Evolutionary conservation across 2,329 filamentous ascomycete genomes (phyloP), one percentile per base, ranked within the genome.

Genomic region (Coleophoma eucalyptorum): DNA sequence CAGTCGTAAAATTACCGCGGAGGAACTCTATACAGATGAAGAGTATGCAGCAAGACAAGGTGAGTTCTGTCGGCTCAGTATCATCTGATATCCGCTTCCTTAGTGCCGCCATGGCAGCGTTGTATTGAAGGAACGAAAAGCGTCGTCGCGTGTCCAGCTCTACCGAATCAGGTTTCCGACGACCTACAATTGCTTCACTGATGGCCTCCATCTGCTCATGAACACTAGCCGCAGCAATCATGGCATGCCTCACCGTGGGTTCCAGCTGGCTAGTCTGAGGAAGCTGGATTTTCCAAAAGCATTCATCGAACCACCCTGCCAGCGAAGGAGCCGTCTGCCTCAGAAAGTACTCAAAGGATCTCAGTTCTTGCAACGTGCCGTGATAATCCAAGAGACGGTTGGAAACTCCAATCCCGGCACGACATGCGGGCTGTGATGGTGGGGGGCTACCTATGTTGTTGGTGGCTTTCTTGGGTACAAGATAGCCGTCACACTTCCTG

Each of bases 21-120:
- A 81, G 67, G 56, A 78, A 77, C 61, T 81, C 79, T 45, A 80
- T 72, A 56, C 76, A 78, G 20, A 77, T 74, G 54, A 80, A 78
- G 19, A 80, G 63, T 1, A 78, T 60, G 53, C 76, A 79, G 5
- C 73, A 72, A 3, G 78, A 63, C 15, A 80, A 57, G 1, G 69
- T 64, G 3, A 65, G 61, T 38, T 65, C 62, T 19, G 65, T 62
- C 15, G 54, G 67, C 59, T 61, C 67, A 55, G 15, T 64, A 56
- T 43, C 58, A 2, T 65, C 58, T 52, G 68, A 69, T 20, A 71
- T 67, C 13, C 69, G 56, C 8, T 52, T 48, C 2, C 63, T 53
- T 21, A 79, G 54, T 18, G 70, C 67, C 0, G 65, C 62, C 34
- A 80, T 74, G 3, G 77, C 73, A 49, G 72, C 72, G 51, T 74